phyloP scores from a whole-genome alignment of 805 yeast genomes.

The Ogataea nitratoaversa region DNA sequence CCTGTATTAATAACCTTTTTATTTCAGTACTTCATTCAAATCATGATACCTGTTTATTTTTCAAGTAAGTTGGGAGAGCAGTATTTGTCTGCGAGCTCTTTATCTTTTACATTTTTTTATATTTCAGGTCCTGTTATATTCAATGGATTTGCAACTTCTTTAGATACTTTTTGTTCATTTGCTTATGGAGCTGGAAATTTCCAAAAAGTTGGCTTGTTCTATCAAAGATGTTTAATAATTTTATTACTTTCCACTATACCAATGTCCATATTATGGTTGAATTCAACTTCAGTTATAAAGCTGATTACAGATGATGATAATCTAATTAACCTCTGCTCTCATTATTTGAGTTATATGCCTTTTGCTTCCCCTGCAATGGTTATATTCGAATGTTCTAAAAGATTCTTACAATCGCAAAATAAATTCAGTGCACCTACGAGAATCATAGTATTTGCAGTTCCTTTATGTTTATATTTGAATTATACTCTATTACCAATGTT shows the following conservation, averaged over 20 bases:
- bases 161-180: slow-evolving; percentile 75
- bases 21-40: slow-evolving; percentile 64
- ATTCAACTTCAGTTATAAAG: slow-evolving; percentile 40
- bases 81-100: slow-evolving; percentile 67
- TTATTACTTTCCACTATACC: slow-evolving; percentile 49
- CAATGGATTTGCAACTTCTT: slow-evolving; percentile 69
- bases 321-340: slow-evolving; percentile 45
- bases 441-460: slow-evolving; percentile 62
- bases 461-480: slow-evolving; percentile 58
- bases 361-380: slow-evolving; percentile 67
- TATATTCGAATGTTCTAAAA: slow-evolving; percentile 64
- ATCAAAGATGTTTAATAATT: slow-evolving; percentile 58
- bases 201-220: slow-evolving; percentile 60
- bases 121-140: slow-evolving; percentile 68
- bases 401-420: slow-evolving; percentile 71
- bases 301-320: slow-evolving; percentile 39
- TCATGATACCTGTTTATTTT: slow-evolving; percentile 67
- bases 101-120: slow-evolving; percentile 71
- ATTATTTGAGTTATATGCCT: slow-evolving; percentile 48
- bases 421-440: slow-evolving; percentile 73
- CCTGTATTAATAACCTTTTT: slow-evolving; percentile 67
- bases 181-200: slow-evolving; percentile 65
- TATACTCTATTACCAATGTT: slow-evolving; percentile 56
- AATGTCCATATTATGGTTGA: slow-evolving; percentile 54
- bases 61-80: slow-evolving; percentile 64